These are phyloP conservation scores for Biscogniauxia sp. DNA, from an alignment of 2,329 filamentous ascomycete species.

Conservation along the genomic window DNA sequence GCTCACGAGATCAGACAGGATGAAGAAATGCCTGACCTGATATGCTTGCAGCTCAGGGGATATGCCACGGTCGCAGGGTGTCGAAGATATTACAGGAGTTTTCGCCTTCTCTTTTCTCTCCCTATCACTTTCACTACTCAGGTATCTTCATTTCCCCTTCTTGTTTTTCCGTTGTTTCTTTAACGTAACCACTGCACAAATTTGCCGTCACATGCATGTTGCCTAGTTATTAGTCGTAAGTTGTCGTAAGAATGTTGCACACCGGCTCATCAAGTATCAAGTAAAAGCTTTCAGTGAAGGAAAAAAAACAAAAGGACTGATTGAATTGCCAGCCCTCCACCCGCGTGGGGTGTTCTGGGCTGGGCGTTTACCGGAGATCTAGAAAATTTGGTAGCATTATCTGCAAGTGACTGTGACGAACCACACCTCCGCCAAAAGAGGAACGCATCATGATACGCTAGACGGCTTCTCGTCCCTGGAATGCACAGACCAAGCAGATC, in stretches of 20 bases:
- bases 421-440: slow-evolving; percentile 10
- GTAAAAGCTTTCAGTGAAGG: neutral
- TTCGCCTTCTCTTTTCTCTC: neutral
- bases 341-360: slow-evolving; percentile 7
- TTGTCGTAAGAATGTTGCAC: neutral
- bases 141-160: neutral
- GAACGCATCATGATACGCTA: slow-evolving; percentile 14
- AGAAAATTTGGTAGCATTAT: slow-evolving; percentile 7
- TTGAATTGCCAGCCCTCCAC: neutral
- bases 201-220: neutral
- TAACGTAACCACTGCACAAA: neutral
- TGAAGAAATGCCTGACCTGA: slow-evolving; percentile 4
- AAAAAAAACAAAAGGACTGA: neutral
- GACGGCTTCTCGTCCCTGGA: neutral
- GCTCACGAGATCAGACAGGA: neutral
- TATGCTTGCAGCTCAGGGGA: neutral
- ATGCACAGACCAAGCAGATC: slow-evolving; percentile 3
- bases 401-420: slow-evolving; percentile 17
- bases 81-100: neutral
- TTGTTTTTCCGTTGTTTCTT: neutral
- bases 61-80: neutral
- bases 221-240: neutral
- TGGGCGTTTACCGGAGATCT: neutral
- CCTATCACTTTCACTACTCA: no score
- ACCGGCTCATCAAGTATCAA: neutral